Evolutionary conservation across 331 rosid genomes (phyloP).

Genomic region (Malus hybrid): DNA sequence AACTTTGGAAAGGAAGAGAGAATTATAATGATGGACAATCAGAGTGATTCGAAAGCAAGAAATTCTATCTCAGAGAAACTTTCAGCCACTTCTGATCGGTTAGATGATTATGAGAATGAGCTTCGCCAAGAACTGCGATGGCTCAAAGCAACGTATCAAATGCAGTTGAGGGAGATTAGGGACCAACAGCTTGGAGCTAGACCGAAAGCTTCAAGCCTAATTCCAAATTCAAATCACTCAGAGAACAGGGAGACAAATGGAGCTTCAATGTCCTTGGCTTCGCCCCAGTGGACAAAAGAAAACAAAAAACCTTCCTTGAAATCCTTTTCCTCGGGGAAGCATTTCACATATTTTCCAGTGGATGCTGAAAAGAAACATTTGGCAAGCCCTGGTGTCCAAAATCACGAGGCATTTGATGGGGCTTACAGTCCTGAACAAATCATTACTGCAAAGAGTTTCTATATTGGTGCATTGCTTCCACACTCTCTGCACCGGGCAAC

Average conservation of each 20-base stretch:
- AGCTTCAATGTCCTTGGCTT: slow-evolving; percentile 11
- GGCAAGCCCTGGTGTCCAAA: slow-evolving; percentile 26
- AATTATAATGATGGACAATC: slow-evolving; percentile 25
- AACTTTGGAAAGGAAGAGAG: slow-evolving; percentile 43
- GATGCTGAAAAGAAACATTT: slow-evolving; percentile 27
- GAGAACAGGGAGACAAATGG: slow-evolving; percentile 24
- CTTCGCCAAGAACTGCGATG: slow-evolving; percentile 94
- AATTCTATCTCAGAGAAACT: slow-evolving; percentile 19
- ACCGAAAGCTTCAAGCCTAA: slow-evolving; percentile 20
- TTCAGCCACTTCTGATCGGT: slow-evolving; percentile 14
- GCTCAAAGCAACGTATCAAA: slow-evolving; percentile 95
- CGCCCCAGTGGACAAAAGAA: slow-evolving; percentile 20
- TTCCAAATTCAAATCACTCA: slow-evolving; percentile 25
- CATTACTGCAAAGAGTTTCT: slow-evolving; percentile 58
- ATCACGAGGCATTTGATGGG: slow-evolving; percentile 17
- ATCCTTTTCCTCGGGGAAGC: slow-evolving; percentile 23
- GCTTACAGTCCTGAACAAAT: slow-evolving; percentile 38
- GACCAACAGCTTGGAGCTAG: slow-evolving; percentile 56
- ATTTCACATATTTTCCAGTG: slow-evolving; percentile 2
- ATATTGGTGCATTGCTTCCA: slow-evolving; percentile 50
- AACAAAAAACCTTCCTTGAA: slow-evolving; percentile 20
- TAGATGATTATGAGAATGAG: slow-evolving; percentile 64
- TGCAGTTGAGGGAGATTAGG: slow-evolving; percentile 80
- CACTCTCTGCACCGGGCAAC: slow-evolving; percentile 77
- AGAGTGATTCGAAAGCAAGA: slow-evolving; percentile 23